Evolutionary conservation across 2,329 filamentous ascomycete genomes (phyloP), one percentile per base, ranked within the genome.

Genomic region (Alternaria postmessia): DNA sequence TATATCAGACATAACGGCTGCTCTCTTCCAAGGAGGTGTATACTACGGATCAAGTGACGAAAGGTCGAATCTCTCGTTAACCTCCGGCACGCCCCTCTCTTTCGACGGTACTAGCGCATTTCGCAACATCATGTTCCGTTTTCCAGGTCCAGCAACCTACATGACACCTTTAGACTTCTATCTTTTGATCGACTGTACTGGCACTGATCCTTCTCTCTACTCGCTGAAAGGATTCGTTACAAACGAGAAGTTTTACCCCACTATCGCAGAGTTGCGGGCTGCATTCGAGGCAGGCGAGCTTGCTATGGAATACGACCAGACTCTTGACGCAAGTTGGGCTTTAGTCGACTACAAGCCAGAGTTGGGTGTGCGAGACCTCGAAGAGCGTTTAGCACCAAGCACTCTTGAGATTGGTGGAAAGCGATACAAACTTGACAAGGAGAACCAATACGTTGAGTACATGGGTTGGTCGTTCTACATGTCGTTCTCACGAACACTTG

Each of bases 401-500:
- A 42, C 81, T 73, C 39, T 77, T 71, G 42, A 81, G 53, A 78
- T 80, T 22, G 78, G 77, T 47, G 80, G 80, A 6, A 72, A 78
- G 44, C 76, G 82, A 8, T 84, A 79, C 62, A 68, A 69, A 3
- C 74, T 84, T 9, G 81, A 84, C 53, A 57, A 67, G 7, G 67
- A 79, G 28, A 64, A 79, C 11, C 78, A 81, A 54, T 84, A 83
- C 53, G 76, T 85, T 28, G 75, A 82, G 59, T 84, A 81, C 78
- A 83, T 84, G 81, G 81, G 79, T 42, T 85, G 79, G 62, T 79
- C 72, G 47, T 85, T 87, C 65, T 87, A 83, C 63, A 75, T 86
- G n/a, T 78, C 77, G 4, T 85, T 85, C 56, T 80, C 76, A 1
- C 74, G 80, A 16, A 83, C 84, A 52, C 78, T 80, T 0, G 86